Percentiles rank a stretch among this genome's conserved stretches.
Evolutionary conservation across 768 basidiomycete species (phyloP).

Genomic region (Pilatotrama ljubarskyi): DNA sequence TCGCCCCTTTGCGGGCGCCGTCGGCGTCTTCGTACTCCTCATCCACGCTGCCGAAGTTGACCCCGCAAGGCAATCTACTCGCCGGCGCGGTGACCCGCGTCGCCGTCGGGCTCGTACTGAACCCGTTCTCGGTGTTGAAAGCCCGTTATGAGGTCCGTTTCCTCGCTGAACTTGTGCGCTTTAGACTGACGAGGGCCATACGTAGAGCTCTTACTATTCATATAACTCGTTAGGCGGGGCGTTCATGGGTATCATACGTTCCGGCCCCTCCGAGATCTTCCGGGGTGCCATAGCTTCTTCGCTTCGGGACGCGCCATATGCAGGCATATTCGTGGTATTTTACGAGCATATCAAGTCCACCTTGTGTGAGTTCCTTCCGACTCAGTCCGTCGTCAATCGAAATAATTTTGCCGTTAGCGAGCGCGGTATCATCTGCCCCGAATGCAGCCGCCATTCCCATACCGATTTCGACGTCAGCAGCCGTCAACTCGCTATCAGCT

Average conservation of each 20-base stretch:
- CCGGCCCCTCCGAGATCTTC: slow-evolving; percentile 78
- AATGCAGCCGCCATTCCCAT: slow-evolving; percentile 29
- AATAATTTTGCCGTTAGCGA: slow-evolving; percentile 4
- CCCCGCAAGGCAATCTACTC: slow-evolving; percentile 77
- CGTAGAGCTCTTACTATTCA: slow-evolving; percentile 76
- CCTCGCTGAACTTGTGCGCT: background rate
- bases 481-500: slow-evolving; percentile 65
- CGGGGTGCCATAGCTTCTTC: slow-evolving; percentile 87
- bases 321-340: slow-evolving; percentile 83
- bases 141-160: slow-evolving; percentile 79
- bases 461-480: slow-evolving; percentile 47
- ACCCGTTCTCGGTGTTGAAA: slow-evolving; percentile 90
- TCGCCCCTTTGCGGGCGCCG: slow-evolving; percentile 39
- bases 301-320: slow-evolving; percentile 92
- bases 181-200: background rate
- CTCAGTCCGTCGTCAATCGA: background rate
- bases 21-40: slow-evolving; percentile 11
- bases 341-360: slow-evolving; percentile 87
- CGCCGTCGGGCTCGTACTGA: slow-evolving; percentile 78
- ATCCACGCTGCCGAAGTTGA: slow-evolving; percentile 64
- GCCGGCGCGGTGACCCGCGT: slow-evolving; percentile 85
- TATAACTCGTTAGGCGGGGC: slow-evolving; percentile 66
- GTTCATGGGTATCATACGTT: slow-evolving; percentile 57
- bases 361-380: slow-evolving; percentile 45
- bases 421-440: slow-evolving; percentile 2